Evolutionary conservation across 2,329 filamentous ascomycete genomes (phyloP), one percentile per base, ranked within the genome.

Genomic region (Neofusicoccum umdonicola): DNA sequence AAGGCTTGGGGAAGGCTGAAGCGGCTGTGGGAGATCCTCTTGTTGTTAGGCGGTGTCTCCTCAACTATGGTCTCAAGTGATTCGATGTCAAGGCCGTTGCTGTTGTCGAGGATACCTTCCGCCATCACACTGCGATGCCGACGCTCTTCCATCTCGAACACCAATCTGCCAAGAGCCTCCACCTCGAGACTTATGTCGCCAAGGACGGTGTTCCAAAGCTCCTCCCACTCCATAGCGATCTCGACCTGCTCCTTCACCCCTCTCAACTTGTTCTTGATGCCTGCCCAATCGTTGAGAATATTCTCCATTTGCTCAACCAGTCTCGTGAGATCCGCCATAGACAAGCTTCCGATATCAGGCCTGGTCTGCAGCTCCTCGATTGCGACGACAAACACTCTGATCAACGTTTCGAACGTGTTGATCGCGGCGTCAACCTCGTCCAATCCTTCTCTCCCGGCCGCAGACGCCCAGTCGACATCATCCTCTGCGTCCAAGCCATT

Each of bases 141-240:
- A 68, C 93, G 90, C 79, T 98, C 95, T 76, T 99, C 95, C 93
- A 98, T 97, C 77, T 98, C 93, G 72, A 98, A 98, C 35, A 98
- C 91, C 54, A 97, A 81, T 44, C 90, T 85, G 71, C 86, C 87
- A 15, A 96, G 83, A 50, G 90, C 88, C 68, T 95, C 91, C 73
- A 93, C 89, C 78, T 99, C 95, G 67, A 89, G 88, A 61, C 93
- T 91, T 67, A 98, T 97, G 74, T 98, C 94, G 50, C 93, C 94
- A 2, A 99, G 82, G 3, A 98, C 94, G 68, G 86, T 92, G 71
- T 92, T 92, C 94, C 95, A 98, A 41, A 99, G 83, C 78, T 98
- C 93, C 76, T 97, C 93, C 94, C 94, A 99, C 74, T 99, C 95
- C 93, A 98, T 96, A 52, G 95, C 95, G 65, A 97, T 88, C 77